Base-by-base conservation (phyloP, 2,329 filamentous ascomycete species). In the Fusarium irregulare region DNA sequence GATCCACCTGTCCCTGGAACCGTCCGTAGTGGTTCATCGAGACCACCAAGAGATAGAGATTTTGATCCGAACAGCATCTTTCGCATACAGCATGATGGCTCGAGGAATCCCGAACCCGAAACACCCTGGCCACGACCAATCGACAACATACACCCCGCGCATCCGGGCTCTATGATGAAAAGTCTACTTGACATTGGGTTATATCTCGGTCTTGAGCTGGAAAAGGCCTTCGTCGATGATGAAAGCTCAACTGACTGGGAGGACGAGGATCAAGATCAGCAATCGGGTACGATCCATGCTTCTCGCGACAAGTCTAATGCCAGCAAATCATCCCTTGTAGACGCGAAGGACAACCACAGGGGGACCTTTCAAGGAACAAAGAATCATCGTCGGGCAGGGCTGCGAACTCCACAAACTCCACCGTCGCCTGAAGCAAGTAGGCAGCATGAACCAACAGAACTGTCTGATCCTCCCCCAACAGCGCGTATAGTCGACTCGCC, bases 181-280 rank as follows among this genome's bases (percentile, higher is more conserved):
- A 42, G 34, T 28, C 14, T 53, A 4, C 3, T 68, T 12, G 2
- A 16, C 6, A 11, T 23, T 28, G 58, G 46, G 30, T 13, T n/a
- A 7, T 16, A 60, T 12, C 44, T 71, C 32, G 44, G 30, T 6
- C 10, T 32, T 18, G 58, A 68, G 44, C 68, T 37, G n/a, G 20
- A 30, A 21, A n/a, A 44, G 13, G 12, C 7, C 4, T 18, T 27
- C 10, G 11, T 20, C 18, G 46, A 55, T 27, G n/a, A 23, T 28
- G 54, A 60, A 8, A 34, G 44, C 10, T 40, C 32, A 9, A 20
- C 40, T 10, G 50, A n/a, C 18, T 32, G 21, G 46, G 23, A 57
- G 20, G 9, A 16, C 20, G 42, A 48, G 21, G 41, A 18, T 18
- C 37, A 56, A 20, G 18, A 25, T 13, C 16, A 14, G 16, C 44